Evolutionary conservation across 257 asterid species (phyloP).

Genomic region (Solanum pennellii): DNA sequence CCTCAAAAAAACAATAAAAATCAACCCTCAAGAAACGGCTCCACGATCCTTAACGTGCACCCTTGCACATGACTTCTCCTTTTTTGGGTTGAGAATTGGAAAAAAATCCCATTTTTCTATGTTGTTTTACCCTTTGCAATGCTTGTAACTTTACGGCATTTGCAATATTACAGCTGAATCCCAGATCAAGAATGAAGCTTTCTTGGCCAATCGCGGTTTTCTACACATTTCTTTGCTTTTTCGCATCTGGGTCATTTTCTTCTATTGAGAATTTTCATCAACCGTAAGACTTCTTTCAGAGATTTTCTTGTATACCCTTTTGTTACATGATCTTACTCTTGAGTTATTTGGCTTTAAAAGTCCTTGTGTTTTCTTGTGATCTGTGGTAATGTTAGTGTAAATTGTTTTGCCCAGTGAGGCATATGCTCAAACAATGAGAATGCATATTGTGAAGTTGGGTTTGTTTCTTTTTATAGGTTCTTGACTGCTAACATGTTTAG

Average conservation of each 20-base stretch:
- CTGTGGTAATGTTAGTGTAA: neutral
- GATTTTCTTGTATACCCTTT: neutral
- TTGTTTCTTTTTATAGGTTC: neutral
- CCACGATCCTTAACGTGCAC: slow-evolving; percentile 29
- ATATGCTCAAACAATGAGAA: neutral
- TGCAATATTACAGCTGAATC: neutral
- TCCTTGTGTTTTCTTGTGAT: neutral
- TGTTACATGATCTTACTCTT: neutral
- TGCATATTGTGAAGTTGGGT: neutral
- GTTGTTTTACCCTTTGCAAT: neutral
- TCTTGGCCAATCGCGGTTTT: slow-evolving; percentile 23
- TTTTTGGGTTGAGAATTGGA: slow-evolving; percentile 6
- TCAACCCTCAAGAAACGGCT: neutral
- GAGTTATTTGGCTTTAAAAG: neutral
- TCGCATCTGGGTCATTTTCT: slow-evolving; percentile 36
- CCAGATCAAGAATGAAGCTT: slow-evolving; percentile 62
- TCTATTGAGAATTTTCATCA: slow-evolving; percentile 51
- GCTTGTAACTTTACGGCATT: slow-evolving; percentile 22
- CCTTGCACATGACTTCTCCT: neutral
- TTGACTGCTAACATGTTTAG: neutral
- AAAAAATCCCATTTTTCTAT: slow-evolving; percentile 12
- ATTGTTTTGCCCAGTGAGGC: neutral
- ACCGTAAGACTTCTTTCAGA: slow-evolving; percentile 54
- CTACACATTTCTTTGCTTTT: slow-evolving; percentile 26
- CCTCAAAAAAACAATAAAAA: neutral